A percentile compares a stretch with the other conserved stretches of the same genome.
phyloP scores from a whole-genome alignment of 805 yeast species.

The Candida sakaeoensis region DNA sequence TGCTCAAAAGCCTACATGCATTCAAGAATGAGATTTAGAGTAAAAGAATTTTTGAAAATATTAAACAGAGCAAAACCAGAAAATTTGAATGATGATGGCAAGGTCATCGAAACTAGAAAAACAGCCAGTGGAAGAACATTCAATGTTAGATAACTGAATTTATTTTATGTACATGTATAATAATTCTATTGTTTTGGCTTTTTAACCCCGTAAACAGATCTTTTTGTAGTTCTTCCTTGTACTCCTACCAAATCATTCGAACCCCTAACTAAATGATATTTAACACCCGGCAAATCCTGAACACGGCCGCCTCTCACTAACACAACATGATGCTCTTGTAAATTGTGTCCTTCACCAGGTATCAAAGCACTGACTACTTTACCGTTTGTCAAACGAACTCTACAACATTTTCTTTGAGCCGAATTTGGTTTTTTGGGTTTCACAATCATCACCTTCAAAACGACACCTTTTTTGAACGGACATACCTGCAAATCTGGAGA shows the following conservation, averaged over 20 bases:
- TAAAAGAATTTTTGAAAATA: conserved; percentile 88
- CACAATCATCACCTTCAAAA: conserved; percentile 85
- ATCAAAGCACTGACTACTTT: conserved; percentile 86
- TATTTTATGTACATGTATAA: conserved; percentile 1
- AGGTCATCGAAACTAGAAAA: conserved; percentile 47
- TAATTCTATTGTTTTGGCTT: conserved; percentile 46
- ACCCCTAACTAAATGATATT: conserved; percentile 91
- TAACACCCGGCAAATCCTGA: conserved; percentile 98
- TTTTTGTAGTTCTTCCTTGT: conserved; percentile 82
- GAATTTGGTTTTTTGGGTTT: conserved; percentile 99
- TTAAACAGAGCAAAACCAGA: conserved; percentile 97
- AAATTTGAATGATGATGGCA: conserved; percentile 66
- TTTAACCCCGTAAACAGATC: conserved; percentile 94
- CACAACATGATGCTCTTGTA: conserved; percentile 96
- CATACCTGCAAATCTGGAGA: conserved; percentile 81
- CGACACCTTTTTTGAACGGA: conserved; percentile 92
- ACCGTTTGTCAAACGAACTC: conserved; percentile 91
- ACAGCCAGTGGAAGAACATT: conserved; percentile 74
- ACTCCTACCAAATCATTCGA: conserved; percentile 92
- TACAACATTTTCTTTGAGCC: conserved; percentile 94
- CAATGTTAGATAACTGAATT: conserved; percentile 21
- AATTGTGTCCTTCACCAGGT: conserved; percentile 98
- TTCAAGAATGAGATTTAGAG: conserved; percentile 96
- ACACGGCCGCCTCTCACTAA: conserved; percentile 97
- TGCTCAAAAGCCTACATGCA: conserved; percentile 98